Base-by-base conservation (phyloP, 768 basidiomycete species). In the Pholiota conissans region DNA sequence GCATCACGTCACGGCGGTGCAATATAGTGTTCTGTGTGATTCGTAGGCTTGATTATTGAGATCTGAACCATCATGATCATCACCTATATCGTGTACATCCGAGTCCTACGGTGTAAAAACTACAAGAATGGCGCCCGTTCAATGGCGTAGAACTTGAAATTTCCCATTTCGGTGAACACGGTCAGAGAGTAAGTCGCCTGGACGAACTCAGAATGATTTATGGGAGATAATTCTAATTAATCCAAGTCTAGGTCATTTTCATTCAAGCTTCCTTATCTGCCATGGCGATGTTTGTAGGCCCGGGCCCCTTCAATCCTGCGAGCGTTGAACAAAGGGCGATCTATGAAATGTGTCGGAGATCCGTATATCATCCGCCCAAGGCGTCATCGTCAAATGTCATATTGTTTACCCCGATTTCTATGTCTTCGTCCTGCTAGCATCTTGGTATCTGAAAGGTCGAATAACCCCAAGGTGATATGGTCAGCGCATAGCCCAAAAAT, bases 391-490 rank as follows among this genome's bases (percentile, higher is more conserved):
- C 42, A 45, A 52, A 40, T 52, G 34, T 45, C 34, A 54, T 54
- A 40, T 45, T 45, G 53, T 32, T 46, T 32, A 45, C 42, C 42
- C 53, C 40, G 53, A 54, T 45, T 54, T 32, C 53, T 45, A 14
- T 30, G 53, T 46, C 42, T 51, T 48, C 20, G 24, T 22, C 35
- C 55, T 39, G 55, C 56, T 55, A 50, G 52, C 52, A 47, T 45
- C 45, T 56, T 46, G 29, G 34, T 34, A 30, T 35, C 49, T 57
- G 39, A 47, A 55, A 51, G 35, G 20, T 55, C 46, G 58, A 42
- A 45, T 62, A 60, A 58, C 61, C 55, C 52, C 56, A 60, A 63
- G 57, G 59, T 64, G 61, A 57, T 63, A 55, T 58, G 34, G 56
- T 60, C 50, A 56, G 24, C 22, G 2, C 40, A 29, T 53, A 32